Evolutionary conservation across 345 rosid species (phyloP).

Genomic region (Cardamine resedifolia): DNA sequence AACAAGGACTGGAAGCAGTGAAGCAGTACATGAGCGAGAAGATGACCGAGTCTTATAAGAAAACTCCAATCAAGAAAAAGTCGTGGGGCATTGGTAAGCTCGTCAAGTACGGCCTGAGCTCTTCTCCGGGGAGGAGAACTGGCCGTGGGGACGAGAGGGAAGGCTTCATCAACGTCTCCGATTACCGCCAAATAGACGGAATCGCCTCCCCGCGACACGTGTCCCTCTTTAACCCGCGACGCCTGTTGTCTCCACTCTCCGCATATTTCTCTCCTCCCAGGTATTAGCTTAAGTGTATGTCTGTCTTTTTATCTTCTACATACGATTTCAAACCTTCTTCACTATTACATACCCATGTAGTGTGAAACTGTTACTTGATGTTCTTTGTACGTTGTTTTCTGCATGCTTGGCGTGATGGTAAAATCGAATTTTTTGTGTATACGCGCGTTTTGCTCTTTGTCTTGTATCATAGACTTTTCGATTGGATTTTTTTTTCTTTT

Average conservation of each 20-base stretch:
- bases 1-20: conserved; percentile 54
- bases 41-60: conserved; percentile 50
- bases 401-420: conserved; percentile 8
- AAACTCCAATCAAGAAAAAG: conserved; percentile 50
- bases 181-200: conserved; percentile 50
- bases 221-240: conserved; percentile 70
- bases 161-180: conserved; percentile 45
- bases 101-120: conserved; percentile 48
- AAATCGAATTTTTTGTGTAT: not conserved
- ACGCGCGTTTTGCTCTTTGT: not conserved
- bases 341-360: not conserved
- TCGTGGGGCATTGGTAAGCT: conserved; percentile 64
- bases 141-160: conserved; percentile 41
- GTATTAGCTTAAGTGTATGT: conserved; percentile 9
- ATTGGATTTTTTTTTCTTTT: not conserved
- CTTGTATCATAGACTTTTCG: conserved; percentile 3
- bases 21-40: conserved; percentile 65
- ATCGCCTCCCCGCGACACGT: conserved; percentile 57
- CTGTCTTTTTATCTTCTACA: not conserved
- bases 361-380: not conserved
- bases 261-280: conserved; percentile 38
- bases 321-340: not conserved
- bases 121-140: conserved; percentile 36
- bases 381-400: not conserved
- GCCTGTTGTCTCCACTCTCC: conserved; percentile 56